Conservation (phyloP, 1,284 basidiomycete genomes). For the Ceratobasidium sp. region DNA sequence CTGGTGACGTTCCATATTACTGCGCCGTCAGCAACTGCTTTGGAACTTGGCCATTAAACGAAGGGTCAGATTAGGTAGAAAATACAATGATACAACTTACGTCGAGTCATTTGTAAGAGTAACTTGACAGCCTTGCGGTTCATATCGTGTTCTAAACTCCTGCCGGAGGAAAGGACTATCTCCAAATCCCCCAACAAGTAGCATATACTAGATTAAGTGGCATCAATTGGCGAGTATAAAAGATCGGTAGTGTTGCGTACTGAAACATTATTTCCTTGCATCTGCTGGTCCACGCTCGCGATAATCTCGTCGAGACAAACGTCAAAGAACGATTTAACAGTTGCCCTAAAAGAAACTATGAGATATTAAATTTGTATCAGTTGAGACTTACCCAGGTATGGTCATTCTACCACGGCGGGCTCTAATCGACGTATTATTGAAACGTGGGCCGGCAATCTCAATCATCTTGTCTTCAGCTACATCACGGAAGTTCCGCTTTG, state of each 20-base stretch:
- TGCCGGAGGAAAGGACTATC: constrained; percentile 45
- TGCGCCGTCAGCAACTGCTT: constrained; percentile 47
- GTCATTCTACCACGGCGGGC: constrained; percentile 36
- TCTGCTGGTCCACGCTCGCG: constrained; percentile 40
- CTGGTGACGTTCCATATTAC: constrained; percentile 43
- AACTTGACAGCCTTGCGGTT: constrained; percentile 27
- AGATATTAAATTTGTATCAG: not conserved
- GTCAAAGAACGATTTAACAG: constrained; percentile 43
- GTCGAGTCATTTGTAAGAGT: constrained; percentile 46
- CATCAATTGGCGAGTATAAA: not conserved
- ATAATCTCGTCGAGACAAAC: constrained; percentile 39
- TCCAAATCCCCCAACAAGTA: constrained; percentile 48
- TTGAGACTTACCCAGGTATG: constrained; percentile 15
- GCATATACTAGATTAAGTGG: constrained; percentile 27
- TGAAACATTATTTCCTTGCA: constrained; percentile 1
- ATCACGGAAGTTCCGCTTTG: constrained; percentile 32
- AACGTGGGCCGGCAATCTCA: constrained; percentile 35
- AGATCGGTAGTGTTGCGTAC: not conserved
- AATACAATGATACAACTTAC: constrained; percentile 18
- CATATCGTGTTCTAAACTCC: constrained; percentile 23
- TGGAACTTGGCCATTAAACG: constrained; percentile 26
- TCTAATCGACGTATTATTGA: constrained; percentile 30
- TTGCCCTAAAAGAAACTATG: not conserved
- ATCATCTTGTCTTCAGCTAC: constrained; percentile 16
- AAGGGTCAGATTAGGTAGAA: not conserved